phyloP scores from a whole-genome alignment of 1,284 basidiomycete genomes.

The Fistulinella staudtii region DNA sequence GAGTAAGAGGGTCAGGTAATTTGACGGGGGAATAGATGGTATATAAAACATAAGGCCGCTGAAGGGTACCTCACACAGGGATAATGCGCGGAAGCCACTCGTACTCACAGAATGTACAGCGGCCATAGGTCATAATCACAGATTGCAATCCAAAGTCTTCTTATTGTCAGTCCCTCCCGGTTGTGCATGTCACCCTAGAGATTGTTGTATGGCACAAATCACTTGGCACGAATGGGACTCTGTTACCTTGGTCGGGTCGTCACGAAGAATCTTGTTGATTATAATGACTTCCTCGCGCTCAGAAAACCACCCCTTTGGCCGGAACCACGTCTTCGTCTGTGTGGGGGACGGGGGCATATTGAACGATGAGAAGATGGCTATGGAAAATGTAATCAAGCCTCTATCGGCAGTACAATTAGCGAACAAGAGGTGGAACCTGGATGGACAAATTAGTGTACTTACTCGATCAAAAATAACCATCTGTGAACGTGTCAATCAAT shows the following conservation, averaged over 20 bases:
- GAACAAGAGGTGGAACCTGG: not conserved
- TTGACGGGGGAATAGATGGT: constrained; percentile 44
- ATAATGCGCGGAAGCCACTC: not conserved
- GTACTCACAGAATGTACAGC: constrained; percentile 49
- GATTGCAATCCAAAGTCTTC: constrained; percentile 52
- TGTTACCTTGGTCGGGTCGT: constrained; percentile 59
- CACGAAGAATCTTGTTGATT: constrained; percentile 55
- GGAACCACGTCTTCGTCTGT: constrained; percentile 62
- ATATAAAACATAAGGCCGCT: constrained; percentile 46
- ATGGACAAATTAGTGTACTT: not conserved
- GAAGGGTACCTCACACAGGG: not conserved
- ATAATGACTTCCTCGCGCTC: constrained; percentile 52
- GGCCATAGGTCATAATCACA: constrained; percentile 70
- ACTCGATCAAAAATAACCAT: constrained; percentile 22
- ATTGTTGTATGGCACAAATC: not conserved
- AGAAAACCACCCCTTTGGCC: constrained; percentile 68
- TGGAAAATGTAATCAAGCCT: constrained; percentile 46
- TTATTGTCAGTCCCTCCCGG: constrained; percentile 56
- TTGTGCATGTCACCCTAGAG: constrained; percentile 69
- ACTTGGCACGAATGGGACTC: not conserved
- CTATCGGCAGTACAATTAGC: constrained; percentile 19
- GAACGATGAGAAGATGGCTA: constrained; percentile 62
- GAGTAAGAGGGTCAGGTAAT: constrained; percentile 43
- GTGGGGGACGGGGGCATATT: constrained; percentile 66
- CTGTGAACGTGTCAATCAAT: not conserved